Evolutionary conservation across 768 basidiomycete species (phyloP), one percentile per base, ranked within the genome.

Genomic region (Termitomyces sp.): DNA sequence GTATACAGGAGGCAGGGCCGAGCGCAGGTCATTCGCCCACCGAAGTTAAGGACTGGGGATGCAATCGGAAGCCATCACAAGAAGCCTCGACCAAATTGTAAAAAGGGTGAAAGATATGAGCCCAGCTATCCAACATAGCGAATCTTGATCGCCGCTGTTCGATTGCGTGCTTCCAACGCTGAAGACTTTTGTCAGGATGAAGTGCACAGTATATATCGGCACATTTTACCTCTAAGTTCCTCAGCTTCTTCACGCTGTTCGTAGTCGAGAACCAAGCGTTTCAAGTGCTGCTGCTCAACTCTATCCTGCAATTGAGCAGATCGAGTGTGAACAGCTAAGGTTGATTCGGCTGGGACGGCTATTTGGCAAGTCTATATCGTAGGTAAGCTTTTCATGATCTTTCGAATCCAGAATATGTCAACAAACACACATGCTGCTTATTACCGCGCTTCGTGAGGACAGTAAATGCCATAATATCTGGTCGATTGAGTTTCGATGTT

Each of bases 211-310:
- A 55, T 35, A 57, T 21, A n/a, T 44, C 23, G 26, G 47, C 52
- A 30, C 40, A 33, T 54, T 60, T 42, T 53, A 87, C 89, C 88
- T 81, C 84, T 89, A 63, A 89, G 64, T 65, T 91, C 89, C 67
- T 91, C 89, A 3, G 81, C 87, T 71, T 92, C 91, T 69, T 93
- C 92, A 35, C 87, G 87, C 64, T 93, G 91, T 66, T 93, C 92
- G 60, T 93, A 94, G 67, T 93, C 82, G 52, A 96, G 80, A 3
- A 97, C 97, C 19, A 98, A 80, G n/a, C 87, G 84, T 75, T 99
- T 99, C 62, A 99, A 75, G 59, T 98, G 92, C 70, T 98, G 94
- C 63, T 98, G 96, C 67, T 99, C 97, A 7, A 91, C 93, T 71
- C 88, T 91, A 71, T 95, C 94, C 68, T 94, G 94, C 60, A 91